Base-by-base conservation (phyloP, 768 basidiomycete genomes). In the Scleroderma citrinum region DNA sequence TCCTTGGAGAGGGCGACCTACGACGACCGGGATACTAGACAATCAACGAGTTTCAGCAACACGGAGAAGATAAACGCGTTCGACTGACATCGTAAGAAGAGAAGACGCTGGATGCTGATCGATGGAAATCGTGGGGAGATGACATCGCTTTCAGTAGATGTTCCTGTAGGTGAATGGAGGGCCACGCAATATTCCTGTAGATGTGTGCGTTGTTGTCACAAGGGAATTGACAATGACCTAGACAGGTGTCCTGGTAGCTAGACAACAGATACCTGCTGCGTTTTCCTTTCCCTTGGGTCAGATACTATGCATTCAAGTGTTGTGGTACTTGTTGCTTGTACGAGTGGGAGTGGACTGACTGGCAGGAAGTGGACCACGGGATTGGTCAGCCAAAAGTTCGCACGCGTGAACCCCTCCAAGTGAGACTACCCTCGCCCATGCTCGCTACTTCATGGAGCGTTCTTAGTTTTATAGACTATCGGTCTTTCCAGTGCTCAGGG, bases 1-100 rank as follows among this genome's bases (percentile, higher is more conserved):
- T 59, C 58, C 73, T 69, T 43, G 80, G 76, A 44, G 83, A 78
- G 38, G 76, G 75, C 37, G 75, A 72, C 54, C 71, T 72, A 47
- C 74, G 74, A 55, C 72, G 74, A 47, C 55, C 21, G 37, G 56
- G 54, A 45, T 53, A 64, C 52, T 58, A 62, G 56, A 42, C 40
- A 44, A 48, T 56, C 60, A 46, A 45, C 40, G 11, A 29, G 26
- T 8, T 43, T 55, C 56, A 58, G 58, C 56, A 57, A 31, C 49
- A 48, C 20, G 24, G 47, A 50, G 40, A 46, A 37, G 45, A 46
- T 35, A 43, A 48, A 48, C 54, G 44, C 53, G 60, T 60, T 55
- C 49, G 48, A 66, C 65, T 67, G 51, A 66, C 65, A 63, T 69
- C 65, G 57, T 65, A 55, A 13, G 65, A 45, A 34, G 60, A 37